These are phyloP conservation scores for Saprolegnia parasitica DNA, from an alignment of 352 stramenopile genomes.

Conservation along the genomic window DNA sequence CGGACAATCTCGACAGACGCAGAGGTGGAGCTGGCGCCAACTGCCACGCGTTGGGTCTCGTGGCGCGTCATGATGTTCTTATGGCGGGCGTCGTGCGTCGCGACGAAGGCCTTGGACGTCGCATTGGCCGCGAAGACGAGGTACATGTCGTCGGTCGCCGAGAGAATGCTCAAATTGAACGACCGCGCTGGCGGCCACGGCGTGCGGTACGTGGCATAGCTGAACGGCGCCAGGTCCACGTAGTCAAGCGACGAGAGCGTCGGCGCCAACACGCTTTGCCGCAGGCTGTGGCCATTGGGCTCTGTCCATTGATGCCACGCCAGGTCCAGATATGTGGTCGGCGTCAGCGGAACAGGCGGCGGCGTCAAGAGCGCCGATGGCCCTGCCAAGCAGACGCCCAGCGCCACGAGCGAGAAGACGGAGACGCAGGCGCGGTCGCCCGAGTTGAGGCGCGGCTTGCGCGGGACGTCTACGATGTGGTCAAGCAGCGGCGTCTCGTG, in stretches of 20 bases:
- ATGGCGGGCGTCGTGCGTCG: not conserved
- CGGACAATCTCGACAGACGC: not conserved
- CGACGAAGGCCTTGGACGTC: not conserved
- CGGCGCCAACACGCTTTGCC: not conserved
- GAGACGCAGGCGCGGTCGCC: constrained; percentile 21
- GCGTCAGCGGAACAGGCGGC: not conserved
- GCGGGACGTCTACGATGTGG: not conserved
- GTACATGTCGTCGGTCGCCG: not conserved
- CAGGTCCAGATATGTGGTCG: constrained; percentile 6
- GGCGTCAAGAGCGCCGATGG: constrained; percentile 4
- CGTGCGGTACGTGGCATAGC: not conserved
- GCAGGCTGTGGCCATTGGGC: not conserved
- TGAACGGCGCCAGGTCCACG: not conserved
- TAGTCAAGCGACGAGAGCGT: not conserved
- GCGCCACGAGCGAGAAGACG: constrained; percentile 17
- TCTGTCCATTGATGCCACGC: constrained; percentile 23
- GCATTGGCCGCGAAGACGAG: not conserved
- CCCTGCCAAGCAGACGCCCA: constrained; percentile 8
- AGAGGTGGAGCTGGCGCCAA: not conserved
- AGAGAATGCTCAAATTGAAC: not conserved
- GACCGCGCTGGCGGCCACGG: not conserved
- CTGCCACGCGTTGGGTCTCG: not conserved
- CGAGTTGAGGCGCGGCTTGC: constrained; percentile 24
- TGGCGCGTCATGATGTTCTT: not conserved
- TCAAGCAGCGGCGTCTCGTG: constrained; percentile 13